Evolutionary conservation across 306 rosid species (phyloP), one percentile per base, ranked within the genome.

Genomic region (Macrotyloma uniflorum): DNA sequence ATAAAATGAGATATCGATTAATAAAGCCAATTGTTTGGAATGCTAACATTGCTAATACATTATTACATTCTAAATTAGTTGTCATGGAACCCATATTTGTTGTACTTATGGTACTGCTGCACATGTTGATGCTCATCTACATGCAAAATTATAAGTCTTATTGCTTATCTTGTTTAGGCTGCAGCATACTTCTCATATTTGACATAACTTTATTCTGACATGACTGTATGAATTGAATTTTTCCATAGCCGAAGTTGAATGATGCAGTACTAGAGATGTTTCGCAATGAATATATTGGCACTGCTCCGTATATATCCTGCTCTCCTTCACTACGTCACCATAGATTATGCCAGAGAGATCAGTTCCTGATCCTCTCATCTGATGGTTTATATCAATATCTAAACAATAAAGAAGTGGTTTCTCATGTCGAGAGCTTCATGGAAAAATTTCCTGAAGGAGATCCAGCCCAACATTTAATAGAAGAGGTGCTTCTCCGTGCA

Each of bases 391-490:
- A 96, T 86, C 99, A 96, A 84, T 96, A 96, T 83, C 87, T 96
- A 64, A 93, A 78, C 88, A 96, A 96, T 82, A 90, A 93, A 75
- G 99, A 96, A 90, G 99, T 96, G 80, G 98, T 93, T 87, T 91
- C 91, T 68, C 89, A 88, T 83, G 97, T 96, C 24, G 98, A 93
- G 84, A 93, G 70, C 80, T 96, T 96, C 82, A 93, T 96, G 96
- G 98, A 93, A 90, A 96, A 93, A 84, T 93, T 87, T 84, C 98
- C 99, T 9, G 99, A 96, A 43, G 99, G 99, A 74, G 99, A 96
- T 75, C 99, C 99, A 46, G 99, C 99, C 62, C 99, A 96, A 84
- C 96, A 96, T 87, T 88, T 96, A 84, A 96, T 96, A 78, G 99
- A 96, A 93, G 99, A 96, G 88, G 96, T 96, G 84, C 99, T 96